Evolutionary conservation across 2,329 filamentous ascomycete species (phyloP), one percentile per base, ranked within the genome.

Genomic region (Calonectria crousiana): DNA sequence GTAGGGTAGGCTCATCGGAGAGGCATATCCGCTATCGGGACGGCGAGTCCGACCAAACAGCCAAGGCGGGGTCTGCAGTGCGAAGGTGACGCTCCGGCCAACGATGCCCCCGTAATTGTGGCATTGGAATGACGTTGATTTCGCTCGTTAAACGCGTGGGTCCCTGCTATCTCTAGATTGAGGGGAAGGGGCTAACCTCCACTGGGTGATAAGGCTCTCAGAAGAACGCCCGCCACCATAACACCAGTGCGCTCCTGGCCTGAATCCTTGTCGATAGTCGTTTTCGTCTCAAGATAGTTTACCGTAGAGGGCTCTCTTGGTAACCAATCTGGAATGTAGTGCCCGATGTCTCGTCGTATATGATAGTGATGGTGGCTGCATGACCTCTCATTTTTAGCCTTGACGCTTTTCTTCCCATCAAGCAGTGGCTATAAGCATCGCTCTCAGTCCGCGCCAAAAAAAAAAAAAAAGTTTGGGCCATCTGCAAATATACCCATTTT

Each of bases 1-100:
- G 47, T 64, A 64, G 58, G 58, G 58, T 64, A 64, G 26, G 58
- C 38, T 47, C 10, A 64, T 64, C 58, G 58, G 58, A 64, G 6
- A 3, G 13, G 0, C 2, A 44, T 34, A 34, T 62, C 56, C 56
- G 56, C 23, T 41, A 28, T 64, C 58, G 58, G 58, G 36, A 47
- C 18, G 36, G 23, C 36, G 58, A 44, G 36, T 44, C 58, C 58
- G 58, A 64, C 16, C 2, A 44, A n/a, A 20, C 14, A 3, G 36
- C n/a, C 4, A n/a, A 32, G 9, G 32, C 56, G 56, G 62, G 44
- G 32, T 23, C 6, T 6, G 11, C 11, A 18, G 30, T 51, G 64
- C 41, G 64, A 52, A 38, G 47, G 11, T 51, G 26, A 26, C 18
- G 16, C 62, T 3, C 38, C 28, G 20, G 32, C 32, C 30, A 38